Evolutionary conservation across 768 basidiomycete species (phyloP).

Genomic region (Lyophyllum decastes): DNA sequence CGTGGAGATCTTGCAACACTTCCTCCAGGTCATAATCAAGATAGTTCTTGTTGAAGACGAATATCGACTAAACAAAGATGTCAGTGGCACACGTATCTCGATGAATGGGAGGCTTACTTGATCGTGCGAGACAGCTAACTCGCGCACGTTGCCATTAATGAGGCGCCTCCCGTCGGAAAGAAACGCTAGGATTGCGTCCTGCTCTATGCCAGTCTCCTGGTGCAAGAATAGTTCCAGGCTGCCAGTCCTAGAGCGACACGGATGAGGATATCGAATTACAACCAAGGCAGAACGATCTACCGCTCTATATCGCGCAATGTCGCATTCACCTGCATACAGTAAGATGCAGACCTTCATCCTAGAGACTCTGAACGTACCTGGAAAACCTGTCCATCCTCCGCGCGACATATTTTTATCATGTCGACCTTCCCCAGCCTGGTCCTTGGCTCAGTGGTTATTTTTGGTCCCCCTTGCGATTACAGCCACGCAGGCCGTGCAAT

Average conservation of each 20-base stretch:
- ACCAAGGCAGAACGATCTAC: constrained; percentile 34
- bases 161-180: constrained; percentile 78
- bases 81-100: constrained; percentile 1
- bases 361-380: constrained; percentile 38
- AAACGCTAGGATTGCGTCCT: constrained; percentile 73
- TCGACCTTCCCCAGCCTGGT: not conserved
- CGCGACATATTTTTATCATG: constrained; percentile 68
- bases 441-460: not conserved
- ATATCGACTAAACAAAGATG: constrained; percentile 53
- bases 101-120: constrained; percentile 46
- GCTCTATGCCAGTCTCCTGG: constrained; percentile 70
- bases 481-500: too few relatives aligned
- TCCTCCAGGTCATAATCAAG: constrained; percentile 70
- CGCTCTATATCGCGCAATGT: constrained; percentile 77
- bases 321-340: constrained; percentile 52
- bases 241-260: constrained; percentile 45
- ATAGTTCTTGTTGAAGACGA: constrained; percentile 82
- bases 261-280: constrained; percentile 2
- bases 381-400: constrained; percentile 63
- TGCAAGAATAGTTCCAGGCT: constrained; percentile 73
- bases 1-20: constrained; percentile 61
- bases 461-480: not conserved
- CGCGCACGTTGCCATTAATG: constrained; percentile 69
- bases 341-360: not conserved
- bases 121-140: constrained; percentile 72